A percentile compares a stretch with the other conserved stretches of the same genome.
Conservation (phyloP, 768 basidiomycete genomes). For the Scleroderma bovista region DNA sequence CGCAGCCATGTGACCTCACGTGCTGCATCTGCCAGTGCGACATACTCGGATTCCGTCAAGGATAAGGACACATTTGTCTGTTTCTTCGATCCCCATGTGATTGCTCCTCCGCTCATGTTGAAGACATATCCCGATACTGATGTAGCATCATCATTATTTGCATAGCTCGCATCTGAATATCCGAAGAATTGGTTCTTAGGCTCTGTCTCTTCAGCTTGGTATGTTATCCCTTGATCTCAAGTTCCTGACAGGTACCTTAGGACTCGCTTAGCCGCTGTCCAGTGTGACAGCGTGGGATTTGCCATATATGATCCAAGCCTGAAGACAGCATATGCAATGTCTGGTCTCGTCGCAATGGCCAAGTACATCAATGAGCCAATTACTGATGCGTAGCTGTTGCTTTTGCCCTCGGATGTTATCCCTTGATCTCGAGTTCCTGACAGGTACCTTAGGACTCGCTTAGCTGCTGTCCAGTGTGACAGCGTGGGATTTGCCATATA, state of each 20-base stretch:
- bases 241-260: conserved; percentile 12
- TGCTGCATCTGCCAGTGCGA: conserved; percentile 1
- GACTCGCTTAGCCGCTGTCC: conserved; percentile 7
- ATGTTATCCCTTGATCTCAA: neutral
- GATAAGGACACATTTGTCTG: conserved; percentile 21
- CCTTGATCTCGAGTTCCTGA: neutral
- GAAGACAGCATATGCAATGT: conserved; percentile 9
- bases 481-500: conserved; percentile 7
- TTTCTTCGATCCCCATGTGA: conserved; percentile 29
- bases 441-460: conserved; percentile 13
- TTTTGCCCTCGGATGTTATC: neutral
- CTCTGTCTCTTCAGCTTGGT: neutral
- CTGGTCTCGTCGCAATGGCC: conserved; percentile 5
- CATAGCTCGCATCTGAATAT: conserved; percentile 24
- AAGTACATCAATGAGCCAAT: conserved; percentile 24
- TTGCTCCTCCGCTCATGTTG: conserved; percentile 23
- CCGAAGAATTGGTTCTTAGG: conserved; percentile 4
- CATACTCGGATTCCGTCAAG: conserved; percentile 2
- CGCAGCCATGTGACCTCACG: conserved; percentile 10
- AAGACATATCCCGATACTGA: conserved; percentile 22
- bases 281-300: conserved; percentile 5
- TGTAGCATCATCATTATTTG: conserved; percentile 13
- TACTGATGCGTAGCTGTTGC: neutral
- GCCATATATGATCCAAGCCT: conserved; percentile 8
- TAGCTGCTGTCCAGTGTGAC: conserved; percentile 9